Percentiles rank a stretch among this genome's conserved stretches.
Conservation (phyloP, 1,139 yeast genomes). For the Taphrina sp. region DNA sequence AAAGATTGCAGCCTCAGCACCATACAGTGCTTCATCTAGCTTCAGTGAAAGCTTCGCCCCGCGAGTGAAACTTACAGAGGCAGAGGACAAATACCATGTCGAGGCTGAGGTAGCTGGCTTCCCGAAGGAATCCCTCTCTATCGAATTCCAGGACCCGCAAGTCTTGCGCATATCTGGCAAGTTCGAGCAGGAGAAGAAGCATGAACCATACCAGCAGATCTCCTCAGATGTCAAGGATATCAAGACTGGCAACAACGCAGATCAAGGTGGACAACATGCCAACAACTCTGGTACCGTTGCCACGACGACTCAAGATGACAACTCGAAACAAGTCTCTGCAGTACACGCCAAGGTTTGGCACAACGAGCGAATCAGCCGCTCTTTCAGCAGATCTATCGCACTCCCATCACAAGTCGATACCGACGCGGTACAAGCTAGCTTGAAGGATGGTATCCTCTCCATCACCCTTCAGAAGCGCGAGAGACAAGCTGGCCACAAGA, state of each 20-base stretch:
- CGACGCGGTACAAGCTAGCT: conserved; percentile 54
- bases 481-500: conserved; percentile 21
- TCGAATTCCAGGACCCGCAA: conserved; percentile 11
- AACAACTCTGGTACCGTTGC: not conserved
- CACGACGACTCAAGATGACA: not conserved
- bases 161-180: conserved; percentile 13
- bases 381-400: conserved; percentile 37
- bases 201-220: not conserved
- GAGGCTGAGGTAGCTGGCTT: conserved; percentile 29
- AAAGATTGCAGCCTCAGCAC: not conserved
- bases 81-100: conserved; percentile 7
- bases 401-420: conserved; percentile 48
- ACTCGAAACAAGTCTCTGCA: not conserved
- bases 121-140: conserved; percentile 19
- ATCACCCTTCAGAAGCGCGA: conserved; percentile 52
- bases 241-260: not conserved
- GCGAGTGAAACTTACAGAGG: conserved; percentile 17
- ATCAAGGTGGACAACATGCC: not conserved
- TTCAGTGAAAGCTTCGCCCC: not conserved
- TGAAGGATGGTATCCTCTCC: conserved; percentile 54
- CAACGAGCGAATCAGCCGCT: conserved; percentile 37
- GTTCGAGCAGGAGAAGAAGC: conserved; percentile 7
- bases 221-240: not conserved
- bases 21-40: not conserved
- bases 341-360: conserved; percentile 25